These are phyloP conservation scores for Wickerhamiella domercqiae DNA, from an alignment of 805 yeast genomes.

Conservation along the genomic window DNA sequence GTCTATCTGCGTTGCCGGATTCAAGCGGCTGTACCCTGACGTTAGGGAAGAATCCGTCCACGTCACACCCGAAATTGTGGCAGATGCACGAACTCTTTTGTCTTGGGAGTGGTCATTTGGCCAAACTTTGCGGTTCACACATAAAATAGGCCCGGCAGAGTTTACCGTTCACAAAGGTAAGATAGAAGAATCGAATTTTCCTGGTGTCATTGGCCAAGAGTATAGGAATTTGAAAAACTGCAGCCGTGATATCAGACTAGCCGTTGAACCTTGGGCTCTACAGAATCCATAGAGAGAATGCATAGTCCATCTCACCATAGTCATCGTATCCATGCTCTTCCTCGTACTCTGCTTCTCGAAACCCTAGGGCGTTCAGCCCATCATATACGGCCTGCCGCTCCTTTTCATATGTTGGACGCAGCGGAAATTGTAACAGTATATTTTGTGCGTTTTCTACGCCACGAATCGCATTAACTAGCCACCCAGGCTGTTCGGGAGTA, in stretches of 20 bases:
- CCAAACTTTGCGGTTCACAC: constrained; percentile 57
- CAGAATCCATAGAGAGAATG: constrained; percentile 7
- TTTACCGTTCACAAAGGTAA: constrained; percentile 39
- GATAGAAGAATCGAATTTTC: constrained; percentile 5
- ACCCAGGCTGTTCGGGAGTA: constrained; percentile 62
- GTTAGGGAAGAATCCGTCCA: constrained; percentile 5
- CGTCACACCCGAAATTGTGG: constrained; percentile 20
- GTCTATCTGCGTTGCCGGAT: constrained; percentile 29
- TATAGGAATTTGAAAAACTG: constrained; percentile 15
- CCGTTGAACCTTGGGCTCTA: constrained; percentile 4
- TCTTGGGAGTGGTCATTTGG: constrained; percentile 68
- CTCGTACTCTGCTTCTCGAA: constrained; percentile 26
- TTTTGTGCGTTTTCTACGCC: constrained; percentile 26
- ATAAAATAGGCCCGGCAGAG: constrained; percentile 28
- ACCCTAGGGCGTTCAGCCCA: constrained; percentile 27
- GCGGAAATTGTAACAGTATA: constrained; percentile 60
- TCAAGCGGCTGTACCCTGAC: constrained; percentile 22
- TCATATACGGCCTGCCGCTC: constrained; percentile 51
- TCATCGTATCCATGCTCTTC: constrained; percentile 65
- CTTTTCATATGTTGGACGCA: constrained; percentile 46
- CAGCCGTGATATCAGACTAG: constrained; percentile 3
- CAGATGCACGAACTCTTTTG: constrained; percentile 27
- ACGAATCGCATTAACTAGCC: constrained; percentile 49
- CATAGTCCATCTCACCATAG: constrained; percentile 56
- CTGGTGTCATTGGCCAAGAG: constrained; percentile 3